Base-by-base conservation (phyloP, 805 yeast genomes). In the Barnettozyma vustinii region DNA sequence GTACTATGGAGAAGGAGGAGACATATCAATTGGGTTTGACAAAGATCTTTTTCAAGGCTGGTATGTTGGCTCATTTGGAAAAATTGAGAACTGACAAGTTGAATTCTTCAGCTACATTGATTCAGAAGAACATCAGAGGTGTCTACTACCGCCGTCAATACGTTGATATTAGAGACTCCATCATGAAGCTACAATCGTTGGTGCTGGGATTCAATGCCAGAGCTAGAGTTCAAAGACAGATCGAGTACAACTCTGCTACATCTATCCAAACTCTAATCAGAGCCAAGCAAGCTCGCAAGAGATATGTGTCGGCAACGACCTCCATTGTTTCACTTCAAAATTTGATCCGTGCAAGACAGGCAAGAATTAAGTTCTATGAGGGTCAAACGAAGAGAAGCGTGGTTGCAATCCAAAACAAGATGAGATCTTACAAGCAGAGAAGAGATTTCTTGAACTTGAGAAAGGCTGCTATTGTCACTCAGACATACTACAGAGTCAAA, bases 21-120 rank as follows among this genome's bases (percentile, higher is more conserved):
- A 86, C 87, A 60, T 91, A 85, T 66, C 97, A 91, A 68, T 75
- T 87, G 51, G 99, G 99, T 70, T 81, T 87, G 63, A 86, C 96
- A 39, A 92, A 92, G 70, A 89, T 92, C 50, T 92, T 92, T 72
- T 88, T 92, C 73, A 85, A 96, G 61, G 97, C 97, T 27, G 99
- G 99, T 64, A 87, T 92, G 85, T 74, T 92, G 65, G 98, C 97
- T 4, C 82, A 81, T 54, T 75, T 92, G 58, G 99, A 92, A 69
- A 88, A 88, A 58, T 69, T 85, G 61, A 81, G 97, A 67, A 72
- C 90, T 30, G 87, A 84, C 53, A 87, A 90, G 60, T 77, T 90
- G 56, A 78, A 78, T 61, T 76, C 72, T 46, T 83, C 96, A 42
- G 97, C 97, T 5, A 83, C 81, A 15, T 69, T 85, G 68, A 84